Evolutionary conservation across 179 eudicot genomes (phyloP).

Genomic region (Amaranthus tricolor): DNA sequence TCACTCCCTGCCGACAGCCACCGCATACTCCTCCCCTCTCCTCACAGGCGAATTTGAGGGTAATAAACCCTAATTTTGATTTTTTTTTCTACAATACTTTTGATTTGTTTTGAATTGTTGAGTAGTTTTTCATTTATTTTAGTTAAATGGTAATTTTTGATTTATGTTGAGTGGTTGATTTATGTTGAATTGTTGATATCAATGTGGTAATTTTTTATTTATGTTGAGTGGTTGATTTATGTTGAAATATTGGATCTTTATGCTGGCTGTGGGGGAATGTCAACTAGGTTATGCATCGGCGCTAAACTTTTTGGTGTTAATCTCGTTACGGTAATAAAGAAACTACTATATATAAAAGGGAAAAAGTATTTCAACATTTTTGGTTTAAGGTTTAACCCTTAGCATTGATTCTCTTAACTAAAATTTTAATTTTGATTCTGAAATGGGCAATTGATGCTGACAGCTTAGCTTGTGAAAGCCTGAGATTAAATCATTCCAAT

Average conservation of each 20-base stretch:
- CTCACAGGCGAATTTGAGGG: too few relatives aligned
- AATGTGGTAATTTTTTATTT: too few relatives aligned
- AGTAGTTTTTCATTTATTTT: too few relatives aligned
- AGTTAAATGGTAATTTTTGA: too few relatives aligned
- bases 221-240: too few relatives aligned
- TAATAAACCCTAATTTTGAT: too few relatives aligned
- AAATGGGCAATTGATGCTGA: slow-evolving; percentile 89
- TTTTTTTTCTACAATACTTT: too few relatives aligned
- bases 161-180: too few relatives aligned
- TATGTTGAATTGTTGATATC: too few relatives aligned
- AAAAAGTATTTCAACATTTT: background rate
- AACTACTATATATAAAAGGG: background rate
- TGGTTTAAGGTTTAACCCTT: background rate
- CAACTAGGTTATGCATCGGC: slow-evolving; percentile 90
- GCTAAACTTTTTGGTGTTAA: slow-evolving; percentile 65
- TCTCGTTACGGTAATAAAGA: slow-evolving; percentile 67
- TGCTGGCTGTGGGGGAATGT: slow-evolving; percentile 99
- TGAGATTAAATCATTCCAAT: slow-evolving; percentile 84
- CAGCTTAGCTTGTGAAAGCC: slow-evolving; percentile 77
- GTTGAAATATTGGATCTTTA: slow-evolving; percentile 90
- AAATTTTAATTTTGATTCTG: slow-evolving; percentile 33
- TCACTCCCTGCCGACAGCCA: too few relatives aligned
- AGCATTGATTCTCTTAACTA: slow-evolving; percentile 3
- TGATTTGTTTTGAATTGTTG: too few relatives aligned
- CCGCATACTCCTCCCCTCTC: too few relatives aligned